phyloP scores from a whole-genome alignment of 805 yeast genomes.

The Saturnispora besseyi region DNA sequence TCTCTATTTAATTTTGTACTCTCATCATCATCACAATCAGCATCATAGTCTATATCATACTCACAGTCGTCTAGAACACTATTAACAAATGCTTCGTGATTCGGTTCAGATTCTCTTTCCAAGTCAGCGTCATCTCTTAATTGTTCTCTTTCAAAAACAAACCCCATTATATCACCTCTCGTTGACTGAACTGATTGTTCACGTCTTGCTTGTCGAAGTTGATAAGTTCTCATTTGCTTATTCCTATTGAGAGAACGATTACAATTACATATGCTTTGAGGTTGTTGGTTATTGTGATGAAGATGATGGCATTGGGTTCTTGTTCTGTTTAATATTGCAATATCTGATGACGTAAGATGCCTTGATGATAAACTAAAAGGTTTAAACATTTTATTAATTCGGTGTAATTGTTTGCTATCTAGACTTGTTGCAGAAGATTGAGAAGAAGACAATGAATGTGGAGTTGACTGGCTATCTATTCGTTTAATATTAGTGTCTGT shows the following conservation, averaged over 20 bases:
- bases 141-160: constrained; percentile 21
- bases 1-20: too few relatives aligned
- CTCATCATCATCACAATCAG: constrained; percentile 14
- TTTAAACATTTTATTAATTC: constrained; percentile 16
- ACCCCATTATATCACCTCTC: constrained; percentile 25
- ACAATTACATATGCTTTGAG: background rate
- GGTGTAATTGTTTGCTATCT: background rate
- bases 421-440: background rate
- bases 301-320: background rate
- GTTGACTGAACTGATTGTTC: constrained; percentile 9
- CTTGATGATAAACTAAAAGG: constrained; percentile 13
- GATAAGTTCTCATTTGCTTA: constrained; percentile 5
- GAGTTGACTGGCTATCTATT: background rate
- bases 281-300: background rate
- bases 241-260: background rate
- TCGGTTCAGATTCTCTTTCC: constrained; percentile 16
- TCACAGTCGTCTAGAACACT: constrained; percentile 15
- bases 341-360: background rate
- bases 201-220: constrained; percentile 11
- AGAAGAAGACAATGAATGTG: too few relatives aligned
- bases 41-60: constrained; percentile 24
- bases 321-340: background rate
- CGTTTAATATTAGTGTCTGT: background rate
- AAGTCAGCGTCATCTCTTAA: constrained; percentile 9
- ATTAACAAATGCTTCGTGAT: constrained; percentile 16